Percentiles rank a stretch among this genome's conserved stretches.
Conservation (phyloP, 148 eudicot genomes). For the Chenopodium suecicum region DNA sequence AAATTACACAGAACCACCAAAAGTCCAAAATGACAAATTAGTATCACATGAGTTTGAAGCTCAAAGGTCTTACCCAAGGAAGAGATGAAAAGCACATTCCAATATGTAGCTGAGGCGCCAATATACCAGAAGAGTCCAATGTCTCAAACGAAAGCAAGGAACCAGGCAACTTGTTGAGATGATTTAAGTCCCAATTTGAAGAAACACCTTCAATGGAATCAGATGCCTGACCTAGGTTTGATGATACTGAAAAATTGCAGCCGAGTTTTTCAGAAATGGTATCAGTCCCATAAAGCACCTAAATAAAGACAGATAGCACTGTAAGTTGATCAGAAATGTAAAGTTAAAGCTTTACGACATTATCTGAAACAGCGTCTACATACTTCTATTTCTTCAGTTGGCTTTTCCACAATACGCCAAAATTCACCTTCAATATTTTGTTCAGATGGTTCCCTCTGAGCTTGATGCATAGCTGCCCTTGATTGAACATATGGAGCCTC, state of each 20-base stretch:
- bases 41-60: neutral
- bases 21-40: neutral
- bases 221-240: conserved; percentile 25
- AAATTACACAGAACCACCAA: neutral
- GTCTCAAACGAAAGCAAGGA: conserved; percentile 75
- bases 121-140: conserved; percentile 32
- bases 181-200: conserved; percentile 70
- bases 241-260: conserved; percentile 34
- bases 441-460: conserved; percentile 37
- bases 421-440: conserved; percentile 75
- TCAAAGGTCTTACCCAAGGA: conserved; percentile 70
- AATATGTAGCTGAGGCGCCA: conserved; percentile 51
- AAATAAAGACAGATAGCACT: conserved; percentile 20
- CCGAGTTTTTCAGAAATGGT: conserved; percentile 30
- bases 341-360: neutral
- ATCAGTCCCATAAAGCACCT: conserved; percentile 65
- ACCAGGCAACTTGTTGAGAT: conserved; percentile 52
- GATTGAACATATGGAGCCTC: conserved; percentile 23
- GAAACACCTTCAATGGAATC: conserved; percentile 33
- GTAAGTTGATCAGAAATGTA: conserved; percentile 11
- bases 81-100: conserved; percentile 90
- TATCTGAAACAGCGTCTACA: conserved; percentile 21
- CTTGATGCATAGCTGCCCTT: conserved; percentile 17
- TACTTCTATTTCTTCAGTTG: conserved; percentile 74
- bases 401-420: conserved; percentile 68